These are phyloP conservation scores for Sporormia fimetaria DNA, from an alignment of 495 filamentous ascomycete genomes.

Conservation along the genomic window DNA sequence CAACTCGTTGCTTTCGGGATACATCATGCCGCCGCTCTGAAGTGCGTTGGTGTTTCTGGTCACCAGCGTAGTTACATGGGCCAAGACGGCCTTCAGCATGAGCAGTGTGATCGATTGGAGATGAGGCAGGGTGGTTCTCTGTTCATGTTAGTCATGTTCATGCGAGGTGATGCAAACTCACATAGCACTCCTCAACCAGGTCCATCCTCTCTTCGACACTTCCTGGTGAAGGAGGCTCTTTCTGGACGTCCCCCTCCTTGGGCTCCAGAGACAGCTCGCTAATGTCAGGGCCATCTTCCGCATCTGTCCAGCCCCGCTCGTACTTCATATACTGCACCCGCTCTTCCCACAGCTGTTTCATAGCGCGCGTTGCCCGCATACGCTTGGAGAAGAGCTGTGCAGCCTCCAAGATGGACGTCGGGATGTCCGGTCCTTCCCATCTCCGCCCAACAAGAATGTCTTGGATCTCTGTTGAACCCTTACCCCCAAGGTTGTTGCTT, in stretches of 20 bases:
- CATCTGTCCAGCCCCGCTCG: constrained; percentile 63
- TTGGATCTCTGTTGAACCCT: constrained; percentile 64
- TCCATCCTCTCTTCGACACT: constrained; percentile 33
- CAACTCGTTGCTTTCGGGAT: constrained; percentile 33
- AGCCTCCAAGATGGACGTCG: constrained; percentile 88
- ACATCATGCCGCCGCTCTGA: constrained; percentile 32
- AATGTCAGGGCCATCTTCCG: constrained; percentile 20
- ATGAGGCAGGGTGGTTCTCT: constrained; percentile 68
- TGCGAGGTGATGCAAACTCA: constrained; percentile 36
- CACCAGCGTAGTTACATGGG: constrained; percentile 61
- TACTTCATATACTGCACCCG: constrained; percentile 81
- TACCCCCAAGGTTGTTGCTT: constrained; percentile 77
- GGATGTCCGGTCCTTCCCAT: constrained; percentile 87
- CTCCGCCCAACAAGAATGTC: constrained; percentile 63
- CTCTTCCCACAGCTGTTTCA: constrained; percentile 90
- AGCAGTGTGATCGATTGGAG: constrained; percentile 93
- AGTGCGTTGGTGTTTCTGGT: constrained; percentile 41
- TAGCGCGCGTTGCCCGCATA: constrained; percentile 79
- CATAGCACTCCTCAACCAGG: constrained; percentile 73
- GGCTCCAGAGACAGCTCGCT: constrained; percentile 35
- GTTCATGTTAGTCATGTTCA: constrained; percentile 5
- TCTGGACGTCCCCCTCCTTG: constrained; percentile 10
- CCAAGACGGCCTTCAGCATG: constrained; percentile 71
- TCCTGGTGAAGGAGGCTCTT: constrained; percentile 13
- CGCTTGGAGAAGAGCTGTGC: constrained; percentile 80